A percentile compares a stretch with the other conserved stretches of the same genome.
These are phyloP conservation scores for Schwanniomyces sp. DNA, from an alignment of 805 yeast species.

Conservation along the genomic window DNA sequence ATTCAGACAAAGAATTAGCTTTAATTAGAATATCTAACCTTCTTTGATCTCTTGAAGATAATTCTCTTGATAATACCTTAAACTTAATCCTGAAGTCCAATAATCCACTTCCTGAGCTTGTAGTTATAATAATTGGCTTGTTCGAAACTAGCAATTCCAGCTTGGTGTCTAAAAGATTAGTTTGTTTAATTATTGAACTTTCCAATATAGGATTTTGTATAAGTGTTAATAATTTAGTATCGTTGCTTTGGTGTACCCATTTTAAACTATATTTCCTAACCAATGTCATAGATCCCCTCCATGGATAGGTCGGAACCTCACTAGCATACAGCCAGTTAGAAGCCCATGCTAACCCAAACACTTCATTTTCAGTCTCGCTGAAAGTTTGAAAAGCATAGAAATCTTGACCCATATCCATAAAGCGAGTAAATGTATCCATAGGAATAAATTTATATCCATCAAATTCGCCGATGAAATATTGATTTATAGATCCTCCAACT, in stretches of 20 bases:
- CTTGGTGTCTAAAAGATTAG: no score
- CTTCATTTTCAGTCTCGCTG: slow-evolving; percentile 20
- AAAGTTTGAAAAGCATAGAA: slow-evolving; percentile 40
- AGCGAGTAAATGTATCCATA: slow-evolving; percentile 23
- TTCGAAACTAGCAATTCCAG: no score
- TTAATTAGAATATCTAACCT: slow-evolving; percentile 5
- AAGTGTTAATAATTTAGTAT: slow-evolving; percentile 15
- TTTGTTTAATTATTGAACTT: background rate
- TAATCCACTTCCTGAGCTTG: no score
- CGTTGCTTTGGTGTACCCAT: slow-evolving; percentile 21
- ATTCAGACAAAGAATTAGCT: slow-evolving; percentile 14
- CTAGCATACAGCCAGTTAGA: slow-evolving; percentile 43
- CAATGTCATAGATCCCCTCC: slow-evolving; percentile 36
- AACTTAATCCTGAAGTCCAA: no score
- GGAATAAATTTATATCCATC: slow-evolving; percentile 35
- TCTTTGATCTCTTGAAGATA: no score
- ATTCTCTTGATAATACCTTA: no score
- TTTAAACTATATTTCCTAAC: slow-evolving; percentile 26
- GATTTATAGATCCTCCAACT: slow-evolving; percentile 37
- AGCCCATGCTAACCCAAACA: slow-evolving; percentile 41
- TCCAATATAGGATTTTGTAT: slow-evolving; percentile 20
- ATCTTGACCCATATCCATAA: slow-evolving; percentile 35
- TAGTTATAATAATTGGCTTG: no score
- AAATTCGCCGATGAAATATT: slow-evolving; percentile 43
- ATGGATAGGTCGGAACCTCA: slow-evolving; percentile 31